Base-by-base conservation (phyloP, 768 basidiomycete species). In the Pleurotus giganteus region DNA sequence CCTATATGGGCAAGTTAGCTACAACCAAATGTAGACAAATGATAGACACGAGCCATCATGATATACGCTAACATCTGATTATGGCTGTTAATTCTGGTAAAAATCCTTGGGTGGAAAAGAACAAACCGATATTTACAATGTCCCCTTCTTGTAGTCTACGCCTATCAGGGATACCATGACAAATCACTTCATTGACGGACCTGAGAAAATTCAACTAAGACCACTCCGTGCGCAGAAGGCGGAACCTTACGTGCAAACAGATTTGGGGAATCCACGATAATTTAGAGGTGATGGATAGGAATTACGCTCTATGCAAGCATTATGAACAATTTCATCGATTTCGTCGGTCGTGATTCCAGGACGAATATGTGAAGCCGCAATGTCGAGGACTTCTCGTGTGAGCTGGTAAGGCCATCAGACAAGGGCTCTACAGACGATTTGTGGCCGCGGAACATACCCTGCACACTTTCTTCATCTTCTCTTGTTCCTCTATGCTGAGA, bases 271-370 rank as follows among this genome's bases (percentile, higher is more conserved):
- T 31, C 81, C 78, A 50, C 86, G 82, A 71, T 99, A 99, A 65
- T 92, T 92, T 57, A 98, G 75, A 41, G 97, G 91, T 24, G 91
- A 94, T 1, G 97, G 97, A 71, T 99, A 99, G 21, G 91, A 84
- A 60, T 92, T 86, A 49, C 95, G 80, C 72, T 95, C 88, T 59
- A 98, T 86, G 60, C 79, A 89, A 15, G 90, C 97, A 60, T 91
- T 83, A 72, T 99, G 97, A 12, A 96, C 94, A 59, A 98, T 86
- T 55, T 83, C 85, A 71, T 99, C 97, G 24, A 99, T 79, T 66
- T 94, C 92, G 65, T 98, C 94, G 1, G 97, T 98, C 9, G 96
- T 97, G 34, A 97, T 82, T 31, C 96, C 97, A n/a, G 94, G 91
- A 39, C 81, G 77, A 57, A 98, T 75, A 64, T 86, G 82, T 0